Evolutionary conservation across 441 rosid genomes (phyloP).

Genomic region (Brassica hybrid): DNA sequence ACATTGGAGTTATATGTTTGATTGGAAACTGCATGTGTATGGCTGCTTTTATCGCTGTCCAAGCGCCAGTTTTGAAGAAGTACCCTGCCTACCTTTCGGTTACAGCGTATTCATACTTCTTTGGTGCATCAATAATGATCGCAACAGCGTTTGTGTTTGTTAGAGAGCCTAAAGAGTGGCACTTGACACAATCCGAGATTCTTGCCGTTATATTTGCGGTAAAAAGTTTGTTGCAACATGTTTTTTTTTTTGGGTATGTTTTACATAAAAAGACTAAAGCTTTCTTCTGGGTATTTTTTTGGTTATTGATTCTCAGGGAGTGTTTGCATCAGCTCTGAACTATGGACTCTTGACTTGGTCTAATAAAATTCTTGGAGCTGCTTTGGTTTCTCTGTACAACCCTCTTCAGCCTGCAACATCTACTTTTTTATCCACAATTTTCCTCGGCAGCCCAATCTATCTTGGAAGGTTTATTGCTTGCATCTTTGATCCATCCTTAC

Average conservation of each 20-base stretch:
- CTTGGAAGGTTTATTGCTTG: too few species aligned
- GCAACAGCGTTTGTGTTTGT: conserved; percentile 60
- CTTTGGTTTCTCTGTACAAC: too few species aligned
- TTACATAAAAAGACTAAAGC: conserved; percentile 6
- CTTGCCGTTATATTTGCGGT: conserved; percentile 91
- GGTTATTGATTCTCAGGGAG: too few species aligned
- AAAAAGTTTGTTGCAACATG: conserved; percentile 41
- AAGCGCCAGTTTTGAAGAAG: conserved; percentile 82
- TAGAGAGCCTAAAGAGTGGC: conserved; percentile 78
- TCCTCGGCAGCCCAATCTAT: too few species aligned
- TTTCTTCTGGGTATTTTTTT: not conserved
- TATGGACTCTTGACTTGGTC: too few species aligned
- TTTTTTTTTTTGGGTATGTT: not conserved
- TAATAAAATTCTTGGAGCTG: too few species aligned
- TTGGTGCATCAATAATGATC: conserved; percentile 81
- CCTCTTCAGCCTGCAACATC: too few species aligned
- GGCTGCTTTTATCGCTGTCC: conserved; percentile 94
- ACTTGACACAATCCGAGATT: conserved; percentile 73
- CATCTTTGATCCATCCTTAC: too few species aligned
- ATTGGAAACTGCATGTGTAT: conserved; percentile 96
- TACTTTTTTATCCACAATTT: too few species aligned
- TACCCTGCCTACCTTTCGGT: conserved; percentile 90
- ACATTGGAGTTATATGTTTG: conserved; percentile 89
- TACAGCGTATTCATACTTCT: conserved; percentile 79
- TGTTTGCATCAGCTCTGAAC: too few species aligned